Conservation (phyloP, 106 monocot genomes). For the Phalaenopsis aphrodite region DNA sequence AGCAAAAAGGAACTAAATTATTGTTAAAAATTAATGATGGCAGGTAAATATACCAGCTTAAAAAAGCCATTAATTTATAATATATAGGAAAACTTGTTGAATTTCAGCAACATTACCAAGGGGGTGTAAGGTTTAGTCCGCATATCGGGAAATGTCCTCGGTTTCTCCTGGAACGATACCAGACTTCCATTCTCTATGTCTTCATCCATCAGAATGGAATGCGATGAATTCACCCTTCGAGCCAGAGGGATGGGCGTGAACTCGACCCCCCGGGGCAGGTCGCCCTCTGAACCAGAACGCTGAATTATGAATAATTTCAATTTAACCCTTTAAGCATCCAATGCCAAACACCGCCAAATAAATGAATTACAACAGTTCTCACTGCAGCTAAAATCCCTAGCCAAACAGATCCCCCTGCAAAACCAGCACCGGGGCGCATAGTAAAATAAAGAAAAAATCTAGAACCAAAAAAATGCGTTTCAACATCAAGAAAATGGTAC, state of each 20-base stretch:
- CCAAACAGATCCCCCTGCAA: background rate
- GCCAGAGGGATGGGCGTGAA: constrained; percentile 70
- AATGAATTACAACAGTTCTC: background rate
- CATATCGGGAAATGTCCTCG: constrained; percentile 73
- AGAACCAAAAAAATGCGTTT: background rate
- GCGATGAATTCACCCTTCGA: constrained; percentile 71
- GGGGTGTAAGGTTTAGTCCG: constrained; percentile 68
- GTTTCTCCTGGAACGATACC: constrained; percentile 46
- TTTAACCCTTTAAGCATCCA: background rate
- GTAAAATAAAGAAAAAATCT: background rate
- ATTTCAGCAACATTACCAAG: constrained; percentile 28
- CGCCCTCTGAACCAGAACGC: constrained; percentile 82
- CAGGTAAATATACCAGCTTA: background rate
- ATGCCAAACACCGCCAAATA: background rate
- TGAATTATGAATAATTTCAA: constrained; percentile 63
- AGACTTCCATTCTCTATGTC: constrained; percentile 70
- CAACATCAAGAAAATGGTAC: background rate
- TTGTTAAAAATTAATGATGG: background rate
- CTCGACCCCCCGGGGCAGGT: constrained; percentile 81
- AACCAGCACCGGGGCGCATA: background rate
- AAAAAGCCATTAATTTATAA: background rate
- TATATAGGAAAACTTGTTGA: background rate
- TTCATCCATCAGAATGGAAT: constrained; percentile 70
- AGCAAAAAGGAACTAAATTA: background rate
- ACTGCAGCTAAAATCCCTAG: background rate